phyloP scores from a whole-genome alignment of 495 filamentous ascomycete species.

The Staphylotrichum longicolle region DNA sequence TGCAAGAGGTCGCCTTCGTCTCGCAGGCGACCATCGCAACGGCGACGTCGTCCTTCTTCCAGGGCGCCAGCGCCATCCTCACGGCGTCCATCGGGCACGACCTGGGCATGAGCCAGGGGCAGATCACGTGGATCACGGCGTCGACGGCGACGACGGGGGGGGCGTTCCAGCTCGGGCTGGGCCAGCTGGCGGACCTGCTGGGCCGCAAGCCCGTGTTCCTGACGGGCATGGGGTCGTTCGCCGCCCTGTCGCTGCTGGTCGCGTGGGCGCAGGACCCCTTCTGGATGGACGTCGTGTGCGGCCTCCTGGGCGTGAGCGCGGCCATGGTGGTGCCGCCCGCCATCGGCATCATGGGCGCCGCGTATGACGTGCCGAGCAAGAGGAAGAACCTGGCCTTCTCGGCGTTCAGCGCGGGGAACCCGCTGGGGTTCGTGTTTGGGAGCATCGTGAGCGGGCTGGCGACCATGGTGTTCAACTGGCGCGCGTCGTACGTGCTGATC shows the following conservation, averaged over 20 bases:
- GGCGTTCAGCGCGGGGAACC: conserved; percentile 69
- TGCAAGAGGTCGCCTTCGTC: conserved; percentile 66
- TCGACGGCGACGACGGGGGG: conserved; percentile 61
- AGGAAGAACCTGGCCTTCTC: conserved; percentile 71
- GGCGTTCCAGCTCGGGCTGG: conserved; percentile 57
- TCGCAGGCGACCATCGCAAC: conserved; percentile 68
- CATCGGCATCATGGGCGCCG: conserved; percentile 62
- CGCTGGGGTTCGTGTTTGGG: conserved; percentile 67
- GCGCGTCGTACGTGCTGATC: conserved; percentile 60
- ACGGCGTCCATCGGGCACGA: conserved; percentile 61
- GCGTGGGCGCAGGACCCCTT: conserved; percentile 63
- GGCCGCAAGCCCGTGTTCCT: conserved; percentile 22
- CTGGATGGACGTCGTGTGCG: conserved; percentile 63
- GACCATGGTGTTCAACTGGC: conserved; percentile 60
- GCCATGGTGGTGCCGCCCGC: conserved; percentile 67
- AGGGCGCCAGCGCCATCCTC: conserved; percentile 59
- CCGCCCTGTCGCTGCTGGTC: conserved; percentile 53
- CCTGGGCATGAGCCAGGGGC: conserved; percentile 63
- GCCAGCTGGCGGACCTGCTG: no score
- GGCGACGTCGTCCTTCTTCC: conserved; percentile 59
- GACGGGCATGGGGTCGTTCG: conserved; percentile 58
- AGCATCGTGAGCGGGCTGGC: conserved; percentile 64
- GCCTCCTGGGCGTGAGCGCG: conserved; percentile 59
- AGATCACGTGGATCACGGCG: conserved; percentile 73
- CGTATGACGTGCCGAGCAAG: conserved; percentile 59